phyloP scores from a whole-genome alignment of 1,139 yeast genomes.

The Nakaseomyces nivariensis region DNA sequence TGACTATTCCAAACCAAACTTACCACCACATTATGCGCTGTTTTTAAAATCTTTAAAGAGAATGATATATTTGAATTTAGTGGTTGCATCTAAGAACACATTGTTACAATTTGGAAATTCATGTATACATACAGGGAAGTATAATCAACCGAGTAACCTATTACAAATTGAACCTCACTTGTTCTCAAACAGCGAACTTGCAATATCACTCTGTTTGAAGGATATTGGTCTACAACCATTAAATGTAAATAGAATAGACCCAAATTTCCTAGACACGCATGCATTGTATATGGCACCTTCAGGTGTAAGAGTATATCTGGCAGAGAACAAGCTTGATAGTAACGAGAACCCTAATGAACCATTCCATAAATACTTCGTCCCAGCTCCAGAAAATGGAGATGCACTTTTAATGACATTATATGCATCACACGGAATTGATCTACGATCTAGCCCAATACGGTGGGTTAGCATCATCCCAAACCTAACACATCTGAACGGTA shows the following conservation, averaged over 20 bases:
- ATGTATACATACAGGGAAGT: constrained; percentile 26
- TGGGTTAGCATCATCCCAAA: constrained; percentile 68
- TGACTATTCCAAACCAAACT: constrained; percentile 31
- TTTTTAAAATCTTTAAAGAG: constrained; percentile 53
- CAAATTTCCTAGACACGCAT: constrained; percentile 27
- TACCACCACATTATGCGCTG: constrained; percentile 44
- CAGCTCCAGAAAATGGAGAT: constrained; percentile 44
- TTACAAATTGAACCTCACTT: constrained; percentile 49
- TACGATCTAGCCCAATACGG: constrained; percentile 16
- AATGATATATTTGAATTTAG: constrained; percentile 40
- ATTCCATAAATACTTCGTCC: constrained; percentile 35
- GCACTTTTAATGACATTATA: constrained; percentile 40
- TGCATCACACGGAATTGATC: constrained; percentile 43
- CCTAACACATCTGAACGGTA: constrained; percentile 55
- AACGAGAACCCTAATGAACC: constrained; percentile 2
- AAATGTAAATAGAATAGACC: constrained; percentile 14
- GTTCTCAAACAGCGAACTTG: constrained; percentile 43
- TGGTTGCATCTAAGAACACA: constrained; percentile 29
- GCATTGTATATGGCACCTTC: constrained; percentile 65
- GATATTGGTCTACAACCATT: constrained; percentile 23
- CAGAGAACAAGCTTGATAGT: constrained; percentile 25
- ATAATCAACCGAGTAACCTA: constrained; percentile 22
- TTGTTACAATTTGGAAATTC: constrained; percentile 49
- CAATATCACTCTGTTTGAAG: constrained; percentile 31
- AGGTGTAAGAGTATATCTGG: constrained; percentile 60